Evolutionary conservation across 352 stramenopile genomes (phyloP).

Genomic region (Pythium apleroticum): DNA sequence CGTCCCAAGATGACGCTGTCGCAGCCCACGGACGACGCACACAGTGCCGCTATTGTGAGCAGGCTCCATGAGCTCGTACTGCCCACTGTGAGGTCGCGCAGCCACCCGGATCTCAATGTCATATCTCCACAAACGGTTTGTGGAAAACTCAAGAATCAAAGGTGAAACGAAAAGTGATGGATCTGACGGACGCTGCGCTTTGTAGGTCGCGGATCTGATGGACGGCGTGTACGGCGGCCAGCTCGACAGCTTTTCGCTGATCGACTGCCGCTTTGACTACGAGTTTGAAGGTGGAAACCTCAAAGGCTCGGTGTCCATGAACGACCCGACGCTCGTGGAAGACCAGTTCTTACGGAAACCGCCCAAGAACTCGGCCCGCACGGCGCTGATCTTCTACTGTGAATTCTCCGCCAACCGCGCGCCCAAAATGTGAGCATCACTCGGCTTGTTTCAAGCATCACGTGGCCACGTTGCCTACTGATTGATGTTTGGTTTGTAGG

Average conservation of each 20-base stretch:
- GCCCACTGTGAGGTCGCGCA: conserved; percentile 51
- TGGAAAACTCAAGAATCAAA: not conserved
- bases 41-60: not conserved
- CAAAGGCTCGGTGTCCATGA: conserved; percentile 37
- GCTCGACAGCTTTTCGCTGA: conserved; percentile 36
- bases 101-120: conserved; percentile 61
- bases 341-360: conserved; percentile 36
- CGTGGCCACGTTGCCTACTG: not conserved
- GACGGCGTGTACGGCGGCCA: conserved; percentile 36
- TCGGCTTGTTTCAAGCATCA: not conserved
- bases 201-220: conserved; percentile 34
- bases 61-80: conserved; percentile 31
- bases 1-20: conserved; percentile 15
- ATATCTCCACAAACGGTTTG: conserved; percentile 49
- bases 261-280: conserved; percentile 65
- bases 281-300: conserved; percentile 51
- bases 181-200: not conserved
- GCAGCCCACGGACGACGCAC: not conserved
- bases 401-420: conserved; percentile 70
- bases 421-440: conserved; percentile 49
- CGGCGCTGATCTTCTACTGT: conserved; percentile 65
- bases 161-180: too few species aligned
- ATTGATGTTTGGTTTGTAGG: conserved; percentile 21
- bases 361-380: conserved; percentile 30
- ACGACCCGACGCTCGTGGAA: conserved; percentile 46